A percentile compares a stretch with the other conserved stretches of the same genome.
phyloP scores from a whole-genome alignment of 2,329 filamentous ascomycete species.

The Paecilomyces fulvus region DNA sequence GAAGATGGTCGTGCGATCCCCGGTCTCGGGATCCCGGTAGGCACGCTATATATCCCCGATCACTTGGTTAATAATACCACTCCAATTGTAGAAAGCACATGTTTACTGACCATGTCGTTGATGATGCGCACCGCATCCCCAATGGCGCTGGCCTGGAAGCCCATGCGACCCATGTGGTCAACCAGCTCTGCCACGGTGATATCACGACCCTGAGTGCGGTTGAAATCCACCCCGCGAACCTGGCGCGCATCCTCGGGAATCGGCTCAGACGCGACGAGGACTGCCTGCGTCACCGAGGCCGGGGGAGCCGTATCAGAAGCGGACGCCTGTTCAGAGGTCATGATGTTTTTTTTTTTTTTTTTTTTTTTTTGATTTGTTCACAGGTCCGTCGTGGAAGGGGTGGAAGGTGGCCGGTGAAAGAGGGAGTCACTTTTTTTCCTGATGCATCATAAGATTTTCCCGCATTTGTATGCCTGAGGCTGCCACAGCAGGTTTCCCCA shows the following conservation, averaged over 20 bases:
- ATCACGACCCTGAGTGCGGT: conserved; percentile 59
- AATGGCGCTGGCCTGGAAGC: conserved; percentile 71
- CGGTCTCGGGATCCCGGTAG: conserved; percentile 73
- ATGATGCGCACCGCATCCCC: conserved; percentile 85
- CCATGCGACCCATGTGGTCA: conserved; percentile 75
- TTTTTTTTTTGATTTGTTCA: no score
- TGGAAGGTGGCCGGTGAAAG: neutral
- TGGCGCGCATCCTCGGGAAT: conserved; percentile 70
- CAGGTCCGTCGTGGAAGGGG: neutral
- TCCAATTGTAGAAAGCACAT: neutral
- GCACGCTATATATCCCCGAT: conserved; percentile 51
- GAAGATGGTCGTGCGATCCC: conserved; percentile 81
- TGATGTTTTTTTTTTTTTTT: conserved; percentile 6
- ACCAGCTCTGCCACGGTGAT: conserved; percentile 83
- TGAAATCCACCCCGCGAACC: conserved; percentile 89
- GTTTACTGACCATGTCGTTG: conserved; percentile 71
- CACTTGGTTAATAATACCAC: neutral
- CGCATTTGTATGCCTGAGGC: no score
- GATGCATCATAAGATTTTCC: no score
- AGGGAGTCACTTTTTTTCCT: neutral
- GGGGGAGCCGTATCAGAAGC: conserved; percentile 42
- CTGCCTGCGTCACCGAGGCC: conserved; percentile 62
- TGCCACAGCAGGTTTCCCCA: no score
- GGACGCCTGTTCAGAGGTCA: neutral
- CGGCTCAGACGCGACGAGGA: conserved; percentile 74